Evolutionary conservation across 106 monocot genomes (phyloP).

Genomic region (Allium cepa): DNA sequence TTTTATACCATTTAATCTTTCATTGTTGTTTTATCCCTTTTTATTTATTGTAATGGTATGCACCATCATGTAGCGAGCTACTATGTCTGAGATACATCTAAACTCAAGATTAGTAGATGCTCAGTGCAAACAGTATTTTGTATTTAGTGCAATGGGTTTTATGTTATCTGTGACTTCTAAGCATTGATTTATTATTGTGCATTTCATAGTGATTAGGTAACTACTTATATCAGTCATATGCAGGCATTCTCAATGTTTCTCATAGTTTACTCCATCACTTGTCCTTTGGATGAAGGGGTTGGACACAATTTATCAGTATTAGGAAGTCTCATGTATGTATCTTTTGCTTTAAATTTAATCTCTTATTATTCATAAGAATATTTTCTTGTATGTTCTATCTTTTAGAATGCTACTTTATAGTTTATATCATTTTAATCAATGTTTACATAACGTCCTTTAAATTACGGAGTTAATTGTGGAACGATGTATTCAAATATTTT

Average conservation of each 20-base stretch:
- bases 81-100: no score
- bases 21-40: neutral
- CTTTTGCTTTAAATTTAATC: neutral
- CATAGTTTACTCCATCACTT: slow-evolving; percentile 54
- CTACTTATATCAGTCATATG: no score
- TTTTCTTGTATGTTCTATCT: neutral
- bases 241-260: slow-evolving; percentile 80
- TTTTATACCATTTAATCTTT: no score
- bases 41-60: neutral
- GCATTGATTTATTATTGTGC: no score
- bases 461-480: no score
- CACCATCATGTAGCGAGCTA: no score
- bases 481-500: no score
- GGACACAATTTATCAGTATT: slow-evolving; percentile 47
- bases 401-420: neutral
- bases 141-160: no score
- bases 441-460: neutral
- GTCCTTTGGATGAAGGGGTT: slow-evolving; percentile 33
- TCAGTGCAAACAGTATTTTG: no score
- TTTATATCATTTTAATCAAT: neutral
- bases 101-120: no score
- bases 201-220: no score
- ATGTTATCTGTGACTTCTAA: no score
- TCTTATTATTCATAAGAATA: neutral
- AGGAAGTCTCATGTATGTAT: slow-evolving; percentile 66